These are phyloP conservation scores for Tuber aestivum DNA, from an alignment of 495 filamentous ascomycete species.

Conservation along the genomic window DNA sequence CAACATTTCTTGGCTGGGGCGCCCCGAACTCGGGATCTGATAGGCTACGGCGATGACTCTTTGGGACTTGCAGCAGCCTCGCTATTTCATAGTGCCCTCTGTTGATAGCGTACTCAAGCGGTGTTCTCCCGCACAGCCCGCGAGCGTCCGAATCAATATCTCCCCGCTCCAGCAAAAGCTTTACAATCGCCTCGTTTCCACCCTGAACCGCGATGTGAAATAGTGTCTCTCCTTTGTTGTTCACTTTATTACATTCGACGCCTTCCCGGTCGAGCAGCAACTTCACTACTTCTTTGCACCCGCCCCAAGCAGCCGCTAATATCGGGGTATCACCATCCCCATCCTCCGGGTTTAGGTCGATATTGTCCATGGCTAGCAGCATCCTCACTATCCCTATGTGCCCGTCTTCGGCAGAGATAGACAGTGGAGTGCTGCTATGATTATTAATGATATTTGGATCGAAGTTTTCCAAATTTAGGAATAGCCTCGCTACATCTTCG, in stretches of 20 bases:
- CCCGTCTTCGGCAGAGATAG: not conserved
- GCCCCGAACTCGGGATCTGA: not conserved
- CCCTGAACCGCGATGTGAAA: not conserved
- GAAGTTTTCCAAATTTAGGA: not conserved
- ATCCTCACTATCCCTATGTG: not conserved
- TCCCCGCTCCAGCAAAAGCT: not conserved
- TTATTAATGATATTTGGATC: not conserved
- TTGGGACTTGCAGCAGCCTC: not conserved
- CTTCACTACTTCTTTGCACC: not conserved
- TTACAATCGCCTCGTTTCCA: not conserved
- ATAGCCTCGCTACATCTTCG: not conserved
- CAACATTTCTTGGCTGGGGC: not conserved
- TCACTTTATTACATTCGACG: not conserved
- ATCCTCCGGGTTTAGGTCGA: not conserved
- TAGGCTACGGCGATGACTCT: not conserved
- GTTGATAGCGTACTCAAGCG: not conserved
- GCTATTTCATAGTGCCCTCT: not conserved
- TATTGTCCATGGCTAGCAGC: not conserved
- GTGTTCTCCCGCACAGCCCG: not conserved
- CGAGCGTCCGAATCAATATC: not conserved
- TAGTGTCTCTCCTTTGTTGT: not conserved
- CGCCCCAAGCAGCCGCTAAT: not conserved
- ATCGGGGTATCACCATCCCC: not conserved
- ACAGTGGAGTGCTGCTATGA: not conserved
- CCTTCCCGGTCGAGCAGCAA: not conserved